Evolutionary conservation across 441 rosid genomes (phyloP).

Genomic region (Cnidoscolus chayamansa): DNA sequence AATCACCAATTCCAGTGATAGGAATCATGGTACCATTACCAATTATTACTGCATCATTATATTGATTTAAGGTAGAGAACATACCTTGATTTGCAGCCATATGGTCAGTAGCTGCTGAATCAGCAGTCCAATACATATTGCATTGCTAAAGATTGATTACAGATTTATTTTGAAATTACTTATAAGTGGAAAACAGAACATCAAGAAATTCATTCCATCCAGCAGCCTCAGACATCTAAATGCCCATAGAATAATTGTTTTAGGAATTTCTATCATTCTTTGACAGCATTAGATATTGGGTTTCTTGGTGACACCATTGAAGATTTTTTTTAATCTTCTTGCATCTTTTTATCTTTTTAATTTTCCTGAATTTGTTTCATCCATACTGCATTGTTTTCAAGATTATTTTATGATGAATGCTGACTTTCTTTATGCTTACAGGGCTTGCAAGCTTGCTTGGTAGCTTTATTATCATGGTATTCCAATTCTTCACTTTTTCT

Average conservation of each 20-base stretch:
- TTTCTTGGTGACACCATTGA: not conserved
- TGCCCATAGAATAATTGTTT: not conserved
- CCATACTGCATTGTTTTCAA: conserved; percentile 14
- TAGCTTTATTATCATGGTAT: conserved; percentile 85
- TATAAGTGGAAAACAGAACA: not conserved
- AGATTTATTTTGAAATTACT: not conserved
- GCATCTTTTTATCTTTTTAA: not conserved
- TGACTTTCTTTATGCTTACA: conserved; percentile 41
- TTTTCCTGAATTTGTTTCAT: not conserved
- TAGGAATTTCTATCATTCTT: not conserved
- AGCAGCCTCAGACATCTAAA: not conserved
- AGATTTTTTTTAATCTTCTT: not conserved
- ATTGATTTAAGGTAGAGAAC: too few relatives aligned
- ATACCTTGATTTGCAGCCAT: too few relatives aligned
- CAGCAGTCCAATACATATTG: not conserved
- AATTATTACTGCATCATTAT: too few relatives aligned
- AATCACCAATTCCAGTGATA: too few relatives aligned
- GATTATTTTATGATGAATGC: conserved; percentile 21
- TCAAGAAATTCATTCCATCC: not conserved
- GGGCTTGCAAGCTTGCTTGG: conserved; percentile 97
- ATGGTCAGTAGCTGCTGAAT: too few relatives aligned
- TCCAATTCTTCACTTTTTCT: conserved; percentile 17
- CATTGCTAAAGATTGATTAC: not conserved
- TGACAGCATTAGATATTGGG: not conserved
- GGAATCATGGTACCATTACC: too few relatives aligned